phyloP scores from a whole-genome alignment of 495 filamentous ascomycete species.

The Thozetella sp. region DNA sequence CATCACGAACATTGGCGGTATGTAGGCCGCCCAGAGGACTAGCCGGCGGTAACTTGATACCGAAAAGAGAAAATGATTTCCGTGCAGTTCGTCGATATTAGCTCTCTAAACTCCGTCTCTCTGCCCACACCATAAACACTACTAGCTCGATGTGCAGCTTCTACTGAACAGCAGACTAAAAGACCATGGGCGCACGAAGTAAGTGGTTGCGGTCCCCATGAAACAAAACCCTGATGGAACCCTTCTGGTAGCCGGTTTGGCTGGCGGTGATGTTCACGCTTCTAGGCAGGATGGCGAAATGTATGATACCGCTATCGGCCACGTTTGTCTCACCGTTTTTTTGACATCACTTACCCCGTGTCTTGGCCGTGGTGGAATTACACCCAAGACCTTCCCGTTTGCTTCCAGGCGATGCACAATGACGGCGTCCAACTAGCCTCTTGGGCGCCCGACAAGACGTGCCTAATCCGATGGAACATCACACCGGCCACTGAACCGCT shows the following conservation, averaged over 20 bases:
- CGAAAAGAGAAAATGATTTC: neutral
- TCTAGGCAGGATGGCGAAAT: no score
- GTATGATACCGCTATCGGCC: no score
- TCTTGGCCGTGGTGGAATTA: neutral
- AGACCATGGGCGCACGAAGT: no score
- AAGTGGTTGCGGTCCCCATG: no score
- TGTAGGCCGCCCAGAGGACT: neutral
- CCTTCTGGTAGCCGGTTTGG: no score
- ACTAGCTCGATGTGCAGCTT: no score
- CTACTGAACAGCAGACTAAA: no score
- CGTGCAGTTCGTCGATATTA: no score
- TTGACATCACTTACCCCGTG: neutral
- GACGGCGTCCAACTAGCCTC: neutral
- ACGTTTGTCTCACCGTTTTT: neutral
- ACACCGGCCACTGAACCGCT: neutral
- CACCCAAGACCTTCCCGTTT: neutral
- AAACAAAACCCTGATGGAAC: no score
- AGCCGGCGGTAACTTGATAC: neutral
- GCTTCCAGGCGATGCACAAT: neutral
- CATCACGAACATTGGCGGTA: neutral
- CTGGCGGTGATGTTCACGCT: no score
- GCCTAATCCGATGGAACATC: neutral
- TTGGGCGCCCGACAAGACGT: neutral
- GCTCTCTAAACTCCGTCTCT: no score
- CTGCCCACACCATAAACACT: no score